phyloP scores from a whole-genome alignment of 345 rosid species.

The Eutrema yunnanense region DNA sequence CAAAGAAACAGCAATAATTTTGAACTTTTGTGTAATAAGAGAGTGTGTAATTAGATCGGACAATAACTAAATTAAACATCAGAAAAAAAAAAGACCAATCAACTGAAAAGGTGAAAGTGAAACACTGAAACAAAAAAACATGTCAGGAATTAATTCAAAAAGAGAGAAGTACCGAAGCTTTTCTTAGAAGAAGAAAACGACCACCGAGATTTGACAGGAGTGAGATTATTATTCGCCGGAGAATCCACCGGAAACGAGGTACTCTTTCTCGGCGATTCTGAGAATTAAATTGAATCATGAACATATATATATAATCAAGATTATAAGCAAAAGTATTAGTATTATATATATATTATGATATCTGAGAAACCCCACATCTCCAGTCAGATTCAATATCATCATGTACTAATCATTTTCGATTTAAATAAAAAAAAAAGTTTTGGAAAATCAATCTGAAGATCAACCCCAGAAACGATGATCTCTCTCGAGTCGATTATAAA shows the following conservation, averaged over 20 bases:
- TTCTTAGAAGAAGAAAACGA: conserved; percentile 36
- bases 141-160: neutral
- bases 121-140: neutral
- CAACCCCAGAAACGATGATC: neutral
- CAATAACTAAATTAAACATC: neutral
- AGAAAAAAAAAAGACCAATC: neutral
- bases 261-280: conserved; percentile 30
- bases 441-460: neutral
- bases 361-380: conserved; percentile 11
- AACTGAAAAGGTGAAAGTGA: neutral
- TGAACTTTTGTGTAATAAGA: neutral
- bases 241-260: conserved; percentile 12
- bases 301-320: neutral
- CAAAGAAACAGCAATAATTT: neutral
- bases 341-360: neutral
- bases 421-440: neutral
- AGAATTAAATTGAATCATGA: neutral
- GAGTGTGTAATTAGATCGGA: neutral
- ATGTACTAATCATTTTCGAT: conserved; percentile 17
- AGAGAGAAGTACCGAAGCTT: conserved; percentile 23
- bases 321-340: neutral
- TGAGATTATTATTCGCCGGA: neutral
- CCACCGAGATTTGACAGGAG: conserved; percentile 28
- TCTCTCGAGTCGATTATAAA: neutral
- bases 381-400: conserved; percentile 14